A percentile compares a stretch with the other conserved stretches of the same genome.
phyloP scores from a whole-genome alignment of 108 stramenopile genomes.

The Skeletonema potamos region DNA sequence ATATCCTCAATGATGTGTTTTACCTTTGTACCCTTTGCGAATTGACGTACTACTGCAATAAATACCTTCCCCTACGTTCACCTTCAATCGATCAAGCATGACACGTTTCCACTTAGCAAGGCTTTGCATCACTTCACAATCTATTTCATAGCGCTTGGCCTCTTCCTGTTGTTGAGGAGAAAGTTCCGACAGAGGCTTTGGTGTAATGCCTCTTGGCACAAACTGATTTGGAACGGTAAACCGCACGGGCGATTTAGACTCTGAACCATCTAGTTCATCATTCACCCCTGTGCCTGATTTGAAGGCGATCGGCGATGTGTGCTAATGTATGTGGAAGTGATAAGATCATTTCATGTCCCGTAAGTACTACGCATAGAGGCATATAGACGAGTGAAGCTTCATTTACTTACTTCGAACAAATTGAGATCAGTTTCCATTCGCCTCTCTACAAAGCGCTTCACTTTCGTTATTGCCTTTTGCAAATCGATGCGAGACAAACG shows the following conservation, averaged over 20 bases:
- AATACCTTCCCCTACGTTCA: slow-evolving; percentile 48
- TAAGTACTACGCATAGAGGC: background rate
- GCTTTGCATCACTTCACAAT: slow-evolving; percentile 54
- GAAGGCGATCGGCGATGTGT: slow-evolving; percentile 50
- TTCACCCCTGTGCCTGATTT: slow-evolving; percentile 46
- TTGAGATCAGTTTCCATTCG: slow-evolving; percentile 44
- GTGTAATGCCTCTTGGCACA: slow-evolving; percentile 41
- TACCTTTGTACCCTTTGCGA: slow-evolving; percentile 58
- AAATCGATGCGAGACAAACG: slow-evolving; percentile 38
- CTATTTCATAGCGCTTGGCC: slow-evolving; percentile 2
- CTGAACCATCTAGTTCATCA: slow-evolving; percentile 55
- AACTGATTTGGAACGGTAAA: slow-evolving; percentile 43
- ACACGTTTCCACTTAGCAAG: slow-evolving; percentile 61
- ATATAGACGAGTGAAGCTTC: background rate
- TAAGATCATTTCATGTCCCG: no score
- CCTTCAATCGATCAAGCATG: slow-evolving; percentile 41
- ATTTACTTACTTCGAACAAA: slow-evolving; percentile 34
- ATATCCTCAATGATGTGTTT: no score
- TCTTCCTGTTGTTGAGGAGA: slow-evolving; percentile 5
- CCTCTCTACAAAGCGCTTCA: slow-evolving; percentile 47
- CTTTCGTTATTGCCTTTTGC: slow-evolving; percentile 34
- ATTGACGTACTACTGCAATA: slow-evolving; percentile 47
- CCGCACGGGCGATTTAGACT: slow-evolving; percentile 32
- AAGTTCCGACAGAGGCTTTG: slow-evolving; percentile 4
- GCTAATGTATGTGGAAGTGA: slow-evolving; percentile 16